Evolutionary conservation across 2,329 filamentous ascomycete species (phyloP), one percentile per base, ranked within the genome.

Genomic region (Aspergillus neotritici): DNA sequence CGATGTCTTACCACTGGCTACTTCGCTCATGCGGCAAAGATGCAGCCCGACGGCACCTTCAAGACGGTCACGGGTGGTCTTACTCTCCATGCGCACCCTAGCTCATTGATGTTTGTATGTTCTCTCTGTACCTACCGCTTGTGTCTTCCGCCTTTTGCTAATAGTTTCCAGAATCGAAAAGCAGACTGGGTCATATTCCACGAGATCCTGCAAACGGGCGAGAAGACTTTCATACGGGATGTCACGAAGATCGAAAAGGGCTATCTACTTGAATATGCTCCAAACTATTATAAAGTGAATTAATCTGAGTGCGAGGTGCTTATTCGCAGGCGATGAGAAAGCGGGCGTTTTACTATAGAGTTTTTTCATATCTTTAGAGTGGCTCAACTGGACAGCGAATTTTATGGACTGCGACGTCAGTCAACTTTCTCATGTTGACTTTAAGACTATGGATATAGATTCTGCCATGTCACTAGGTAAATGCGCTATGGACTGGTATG

Each of bases 171-270:
- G 74, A 94, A 95, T 65, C 82, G 90, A 44, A 96, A 94, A 71
- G 88, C 88, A 9, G 89, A 96, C 51, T 97, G 91, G 89, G 89
- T 97, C 8, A 78, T 98, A 29, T 98, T 96, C 61, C 86, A 94
- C 57, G 91, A 96, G 68, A 81, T 95, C 31, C 80, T 95, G 75
- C 87, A 97, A 70, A 94, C 87, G 4, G 81, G 84, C 8, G 80
- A 79, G 51, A 97, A 97, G 74, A 89, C 80, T 0, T 97, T 84
- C 62, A 94, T 98, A 56, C 77, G 88, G 43, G 91, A 97, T 65
- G 73, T 97, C 46, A 93, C 84, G n/a, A 93, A 87, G 70, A 86
- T 97, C 56, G 87, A 96, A 63, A 95, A 88, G 74, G 74, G 72
- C n/a, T 98, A 91, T 87, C 74, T 98, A 54, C 63, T 90, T 37